phyloP scores from a whole-genome alignment of 495 filamentous ascomycete genomes.

The Penicillium angulare region DNA sequence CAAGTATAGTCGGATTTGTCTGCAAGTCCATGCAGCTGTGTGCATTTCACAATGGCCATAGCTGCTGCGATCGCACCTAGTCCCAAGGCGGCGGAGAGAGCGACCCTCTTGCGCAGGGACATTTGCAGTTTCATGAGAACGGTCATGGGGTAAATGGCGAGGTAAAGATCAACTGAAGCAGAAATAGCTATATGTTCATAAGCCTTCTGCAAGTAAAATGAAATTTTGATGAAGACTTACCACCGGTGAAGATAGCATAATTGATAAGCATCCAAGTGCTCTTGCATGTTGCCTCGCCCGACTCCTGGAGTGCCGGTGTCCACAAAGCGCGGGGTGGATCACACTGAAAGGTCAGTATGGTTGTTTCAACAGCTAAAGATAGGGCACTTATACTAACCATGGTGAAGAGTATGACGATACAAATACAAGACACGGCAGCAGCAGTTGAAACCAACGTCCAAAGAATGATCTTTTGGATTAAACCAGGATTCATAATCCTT shows the following conservation, averaged over 20 bases:
- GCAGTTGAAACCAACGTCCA: slow-evolving; percentile 16
- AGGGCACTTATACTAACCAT: no score
- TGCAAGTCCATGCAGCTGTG: slow-evolving; percentile 32
- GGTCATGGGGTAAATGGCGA: slow-evolving; percentile 33
- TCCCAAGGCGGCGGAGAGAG: slow-evolving; percentile 33
- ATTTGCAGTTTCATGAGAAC: slow-evolving; percentile 37
- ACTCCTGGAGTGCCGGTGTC: no score
- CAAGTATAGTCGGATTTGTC: slow-evolving; percentile 36
- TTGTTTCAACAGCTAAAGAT: no score
- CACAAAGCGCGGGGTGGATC: no score
- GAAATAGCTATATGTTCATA: slow-evolving; percentile 30
- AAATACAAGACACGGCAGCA: slow-evolving; percentile 14
- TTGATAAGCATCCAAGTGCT: slow-evolving; percentile 31
- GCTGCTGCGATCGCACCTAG: slow-evolving; percentile 34
- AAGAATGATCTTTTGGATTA: slow-evolving; percentile 16
- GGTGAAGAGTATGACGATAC: slow-evolving; percentile 25
- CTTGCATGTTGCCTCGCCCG: slow-evolving; percentile 26
- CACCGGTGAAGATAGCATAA: slow-evolving; percentile 38
- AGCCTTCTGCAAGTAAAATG: no score
- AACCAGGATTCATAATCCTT: slow-evolving; percentile 24
- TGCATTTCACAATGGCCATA: slow-evolving; percentile 38
- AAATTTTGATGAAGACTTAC: slow-evolving; percentile 14
- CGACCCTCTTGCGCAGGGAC: slow-evolving; percentile 38
- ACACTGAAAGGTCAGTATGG: no score
- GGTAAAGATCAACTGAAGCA: slow-evolving; percentile 34